Base-by-base conservation (phyloP, 2,329 filamentous ascomycete genomes). In the Fusarium hainanense region DNA sequence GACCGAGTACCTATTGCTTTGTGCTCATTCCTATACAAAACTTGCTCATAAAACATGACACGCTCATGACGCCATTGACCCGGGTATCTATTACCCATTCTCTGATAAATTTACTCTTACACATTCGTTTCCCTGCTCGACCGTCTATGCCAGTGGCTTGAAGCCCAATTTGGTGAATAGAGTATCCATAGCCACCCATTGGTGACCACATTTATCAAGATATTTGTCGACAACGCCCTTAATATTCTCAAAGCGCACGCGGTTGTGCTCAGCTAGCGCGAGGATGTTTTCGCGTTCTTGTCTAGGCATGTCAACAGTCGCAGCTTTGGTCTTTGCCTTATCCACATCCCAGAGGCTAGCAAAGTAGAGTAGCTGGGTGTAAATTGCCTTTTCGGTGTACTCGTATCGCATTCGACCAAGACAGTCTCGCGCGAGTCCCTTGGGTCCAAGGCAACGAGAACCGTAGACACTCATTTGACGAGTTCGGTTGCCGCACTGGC, bases 391-490 rank as follows among this genome's bases (percentile, higher is more conserved):
- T 82, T 98, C 96, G 1, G 88, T 86, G 76, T 93, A 91, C 81
- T 97, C 94, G 78, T 94, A 98, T 23, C 88, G 84, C 94, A 99
- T 98, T 51, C 89, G 89, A 21, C 96, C 96, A 6, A 90, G 83
- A 78, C 96, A 99, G 58, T 93, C 94, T 58, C 90, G 88, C 0
- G 92, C 95, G 5, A 96, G 89, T 3, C 94, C 94, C 72, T 90
- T 91, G 18, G 95, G 93, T 0, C 96, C 96, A 8, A 98, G 85
- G 78, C 96, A 99, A 51, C 94, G 89, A 65, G 92, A 90, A 47
- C 96, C 96, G 78, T 97, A 97, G 41, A 99, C 96, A 74, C 90
- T 93, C 85, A 98, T 94, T 78, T 97, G 93, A 50, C 95, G 88
- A 4, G 96, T 98, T 59, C 93, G 91, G 76, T 90, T 92, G 28